A percentile compares a stretch with the other conserved stretches of the same genome.
These are phyloP conservation scores for Tylopilus rubrobrunneus DNA, from an alignment of 768 basidiomycete genomes.

Conservation along the genomic window DNA sequence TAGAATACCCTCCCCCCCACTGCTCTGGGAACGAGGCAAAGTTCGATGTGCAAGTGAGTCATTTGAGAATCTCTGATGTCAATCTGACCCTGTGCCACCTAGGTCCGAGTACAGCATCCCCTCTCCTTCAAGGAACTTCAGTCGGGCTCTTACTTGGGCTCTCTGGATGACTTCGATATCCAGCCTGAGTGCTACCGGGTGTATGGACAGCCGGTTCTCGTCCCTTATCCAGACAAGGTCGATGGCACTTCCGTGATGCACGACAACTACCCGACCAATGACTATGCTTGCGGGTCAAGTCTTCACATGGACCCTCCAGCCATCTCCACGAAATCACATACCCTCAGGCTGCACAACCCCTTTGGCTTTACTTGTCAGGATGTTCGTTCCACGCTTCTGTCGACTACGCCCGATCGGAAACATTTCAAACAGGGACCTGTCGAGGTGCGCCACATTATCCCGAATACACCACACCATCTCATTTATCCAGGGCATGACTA, in stretches of 20 bases:
- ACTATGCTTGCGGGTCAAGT: not conserved
- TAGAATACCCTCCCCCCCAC: conserved; percentile 3
- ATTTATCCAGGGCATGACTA: conserved; percentile 8
- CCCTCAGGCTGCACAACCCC: conserved; percentile 25
- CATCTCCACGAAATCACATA: conserved; percentile 26
- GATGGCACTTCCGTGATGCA: conserved; percentile 17
- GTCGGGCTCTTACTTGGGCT: conserved; percentile 28
- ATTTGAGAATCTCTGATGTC: not conserved
- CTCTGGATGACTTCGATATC: conserved; percentile 30
- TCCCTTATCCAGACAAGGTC: conserved; percentile 22
- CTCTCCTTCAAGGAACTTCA: conserved; percentile 35
- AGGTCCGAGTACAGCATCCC: conserved; percentile 30
- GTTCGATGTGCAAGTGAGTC: conserved; percentile 24
- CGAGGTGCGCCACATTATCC: conserved; percentile 18
- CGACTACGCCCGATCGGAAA: conserved; percentile 15
- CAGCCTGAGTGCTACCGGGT: conserved; percentile 32
- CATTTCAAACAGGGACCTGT: conserved; percentile 22
- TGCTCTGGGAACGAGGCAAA: conserved; percentile 10
- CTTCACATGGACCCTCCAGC: conserved; percentile 6
- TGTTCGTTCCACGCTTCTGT: not conserved
- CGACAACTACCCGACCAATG: conserved; percentile 1
- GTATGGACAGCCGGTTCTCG: conserved; percentile 31
- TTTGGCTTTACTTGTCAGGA: conserved; percentile 9
- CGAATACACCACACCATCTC: conserved; percentile 1
- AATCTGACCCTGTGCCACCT: not conserved